These are phyloP conservation scores for Cutaneotrichosporon arboriforme DNA, from an alignment of 1,284 basidiomycete genomes.

Conservation along the genomic window DNA sequence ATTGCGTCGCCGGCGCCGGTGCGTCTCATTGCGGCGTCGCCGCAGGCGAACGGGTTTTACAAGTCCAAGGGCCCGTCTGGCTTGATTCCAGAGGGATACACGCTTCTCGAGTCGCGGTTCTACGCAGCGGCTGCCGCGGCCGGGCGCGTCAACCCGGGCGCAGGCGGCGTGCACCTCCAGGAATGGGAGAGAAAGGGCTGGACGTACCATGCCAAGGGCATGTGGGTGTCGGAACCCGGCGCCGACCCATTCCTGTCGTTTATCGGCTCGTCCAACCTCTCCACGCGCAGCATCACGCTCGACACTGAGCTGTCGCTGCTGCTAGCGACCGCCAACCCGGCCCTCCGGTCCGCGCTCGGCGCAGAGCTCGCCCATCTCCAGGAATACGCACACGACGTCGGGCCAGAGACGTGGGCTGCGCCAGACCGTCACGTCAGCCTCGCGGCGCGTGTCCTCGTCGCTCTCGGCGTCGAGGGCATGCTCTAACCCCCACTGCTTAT, in stretches of 20 bases:
- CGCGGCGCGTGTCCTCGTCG: constrained; percentile 62
- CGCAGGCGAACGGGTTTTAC: constrained; percentile 94
- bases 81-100: constrained; percentile 93
- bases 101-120: constrained; percentile 76
- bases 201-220: constrained; percentile 98
- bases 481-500: constrained; percentile 24
- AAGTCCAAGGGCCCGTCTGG: constrained; percentile 82
- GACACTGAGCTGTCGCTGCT: constrained; percentile 91
- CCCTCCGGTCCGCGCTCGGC: constrained; percentile 46
- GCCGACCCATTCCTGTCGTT: constrained; percentile 66
- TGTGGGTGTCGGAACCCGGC: constrained; percentile 7
- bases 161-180: constrained; percentile 60
- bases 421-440: constrained; percentile 62
- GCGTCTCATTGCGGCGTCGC: constrained; percentile 76
- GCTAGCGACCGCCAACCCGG: constrained; percentile 61
- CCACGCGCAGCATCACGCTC: constrained; percentile 80
- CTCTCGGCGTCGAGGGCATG: constrained; percentile 48
- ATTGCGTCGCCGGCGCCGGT: constrained; percentile 58
- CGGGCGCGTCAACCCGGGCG: constrained; percentile 51
- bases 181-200: constrained; percentile 89
- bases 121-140: constrained; percentile 61
- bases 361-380: constrained; percentile 51
- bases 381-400: constrained; percentile 49
- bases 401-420: constrained; percentile 49
- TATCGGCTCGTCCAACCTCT: constrained; percentile 94